Evolutionary conservation across 2,329 filamentous ascomycete genomes (phyloP), one percentile per base, ranked within the genome.

Genomic region (Ophiostoma ulmi): DNA sequence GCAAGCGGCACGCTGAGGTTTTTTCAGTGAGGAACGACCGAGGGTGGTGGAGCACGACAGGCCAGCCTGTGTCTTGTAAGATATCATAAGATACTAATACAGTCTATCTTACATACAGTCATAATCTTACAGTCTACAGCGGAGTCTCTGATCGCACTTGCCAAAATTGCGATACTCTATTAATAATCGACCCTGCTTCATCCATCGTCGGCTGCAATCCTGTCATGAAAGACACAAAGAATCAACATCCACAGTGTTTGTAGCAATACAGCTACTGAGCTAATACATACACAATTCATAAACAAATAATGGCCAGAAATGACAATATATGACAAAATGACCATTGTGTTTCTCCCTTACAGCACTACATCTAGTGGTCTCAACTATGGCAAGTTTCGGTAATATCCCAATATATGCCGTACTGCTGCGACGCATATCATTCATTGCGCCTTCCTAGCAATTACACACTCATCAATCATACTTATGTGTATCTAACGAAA

Each of bases 81-180:
- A 17, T 17, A 48, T 39, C 38, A 10, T 39, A 39, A 39, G 38
- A 48, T n/a, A 48, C 4, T 31, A n/a, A n/a, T n/a, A 31, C 26
- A 31, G 26, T 31, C 26, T 31, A 31, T 31, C 26, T 31, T 31
- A 31, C 26, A 31, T 31, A 31, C 26, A 31, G 26, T 31, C 26
- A 31, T 31, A 3, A n/a, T n/a, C n/a, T n/a, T n/a, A n/a, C n/a
- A n/a, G n/a, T 31, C 31, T 31, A 31, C 31, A 31, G 31, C 31
- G 31, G 31, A 58, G 26, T 22, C 26, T 20, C 10, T 22, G 11
- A 58, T 22, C 10, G 52, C n/a, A 26, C n/a, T 17, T 58, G 52
- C 52, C 52, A 58, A 58, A 58, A 58, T 58, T 58, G 52, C 52
- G 52, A 58, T 58, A 22, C 58, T 63, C 58, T 63, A 63, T 63